Percentiles rank a stretch among this genome's conserved stretches.
phyloP scores from a whole-genome alignment of 1,284 basidiomycete species.

The Cutaneotrichosporon dermatis region DNA sequence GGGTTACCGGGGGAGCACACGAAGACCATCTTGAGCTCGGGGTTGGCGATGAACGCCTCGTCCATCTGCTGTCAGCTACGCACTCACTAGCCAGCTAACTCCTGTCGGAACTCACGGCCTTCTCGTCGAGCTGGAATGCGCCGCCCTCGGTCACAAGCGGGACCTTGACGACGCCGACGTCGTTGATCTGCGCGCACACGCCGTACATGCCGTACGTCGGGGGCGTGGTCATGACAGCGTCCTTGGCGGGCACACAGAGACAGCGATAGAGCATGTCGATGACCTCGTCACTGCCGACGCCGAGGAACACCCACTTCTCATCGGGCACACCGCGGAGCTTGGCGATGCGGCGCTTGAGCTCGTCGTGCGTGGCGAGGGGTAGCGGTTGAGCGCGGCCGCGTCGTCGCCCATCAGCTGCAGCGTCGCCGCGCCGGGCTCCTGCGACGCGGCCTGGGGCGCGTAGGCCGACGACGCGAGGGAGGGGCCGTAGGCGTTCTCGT shows the following conservation, averaged over 20 bases:
- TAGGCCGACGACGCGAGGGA: conserved; percentile 56
- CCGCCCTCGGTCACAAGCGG: conserved; percentile 70
- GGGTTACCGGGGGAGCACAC: conserved; percentile 98
- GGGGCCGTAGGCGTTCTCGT: conserved; percentile 91
- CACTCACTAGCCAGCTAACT: no score
- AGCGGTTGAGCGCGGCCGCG: conserved; percentile 46
- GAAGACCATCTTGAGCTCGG: conserved; percentile 83
- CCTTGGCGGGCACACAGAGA: conserved; percentile 72
- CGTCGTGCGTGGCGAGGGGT: conserved; percentile 54
- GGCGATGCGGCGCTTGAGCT: conserved; percentile 74
- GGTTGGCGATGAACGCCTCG: conserved; percentile 60
- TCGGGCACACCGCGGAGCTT: conserved; percentile 63
- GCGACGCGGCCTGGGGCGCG: conserved; percentile 1
- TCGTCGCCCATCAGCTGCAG: conserved; percentile 40
- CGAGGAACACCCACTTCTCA: conserved; percentile 77
- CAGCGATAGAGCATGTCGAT: conserved; percentile 93
- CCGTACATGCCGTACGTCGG: conserved; percentile 98
- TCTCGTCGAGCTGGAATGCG: conserved; percentile 71
- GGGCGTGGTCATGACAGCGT: conserved; percentile 80
- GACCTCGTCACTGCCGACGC: conserved; percentile 95
- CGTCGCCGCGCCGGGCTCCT: conserved; percentile 24
- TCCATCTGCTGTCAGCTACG: conserved; percentile 58
- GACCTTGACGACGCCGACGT: conserved; percentile 76
- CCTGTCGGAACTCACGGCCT: conserved; percentile 57
- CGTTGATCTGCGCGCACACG: conserved; percentile 93